Percentiles rank a stretch among this genome's conserved stretches.
Evolutionary conservation across 177 flowering plant species (phyloP).

Genomic region (Tripterygium wilfordii): DNA sequence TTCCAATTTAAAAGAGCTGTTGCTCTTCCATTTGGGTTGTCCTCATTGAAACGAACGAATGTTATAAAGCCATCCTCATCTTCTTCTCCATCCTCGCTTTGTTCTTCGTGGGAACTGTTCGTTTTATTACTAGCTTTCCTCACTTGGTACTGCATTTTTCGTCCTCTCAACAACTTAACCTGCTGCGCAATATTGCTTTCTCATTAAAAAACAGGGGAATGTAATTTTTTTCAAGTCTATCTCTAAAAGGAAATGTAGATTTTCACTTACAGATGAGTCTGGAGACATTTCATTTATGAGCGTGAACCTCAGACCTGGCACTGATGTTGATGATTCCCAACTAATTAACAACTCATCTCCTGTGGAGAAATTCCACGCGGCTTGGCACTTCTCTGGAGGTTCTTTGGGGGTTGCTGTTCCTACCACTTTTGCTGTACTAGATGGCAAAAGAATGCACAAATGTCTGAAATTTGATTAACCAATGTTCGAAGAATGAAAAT

Average conservation of each 20-base stretch:
- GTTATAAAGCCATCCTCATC: slow-evolving; percentile 78
- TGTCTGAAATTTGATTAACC: slow-evolving; percentile 6
- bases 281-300: slow-evolving; percentile 30
- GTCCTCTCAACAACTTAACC: slow-evolving; percentile 64
- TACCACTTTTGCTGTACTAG: slow-evolving; percentile 72
- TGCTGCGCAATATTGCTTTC: slow-evolving; percentile 16
- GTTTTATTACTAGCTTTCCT: slow-evolving; percentile 2
- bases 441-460: slow-evolving; percentile 8
- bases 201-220: no score
- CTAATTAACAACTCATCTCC: slow-evolving; percentile 64
- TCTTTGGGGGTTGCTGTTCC: slow-evolving; percentile 85
- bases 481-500: no score
- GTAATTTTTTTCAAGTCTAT: no score
- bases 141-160: slow-evolving; percentile 58
- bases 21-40: slow-evolving; percentile 70
- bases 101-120: slow-evolving; percentile 2
- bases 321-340: slow-evolving; percentile 41
- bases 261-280: slow-evolving; percentile 30
- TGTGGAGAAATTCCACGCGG: slow-evolving; percentile 72
- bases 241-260: background rate
- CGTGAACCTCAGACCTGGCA: slow-evolving; percentile 34
- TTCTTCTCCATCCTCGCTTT: slow-evolving; percentile 19
- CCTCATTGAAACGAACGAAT: slow-evolving; percentile 60
- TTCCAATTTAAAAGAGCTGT: slow-evolving; percentile 95
- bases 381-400: slow-evolving; percentile 35